phyloP scores from a whole-genome alignment of 768 basidiomycete genomes.

The Stropharia rugosoannulata region DNA sequence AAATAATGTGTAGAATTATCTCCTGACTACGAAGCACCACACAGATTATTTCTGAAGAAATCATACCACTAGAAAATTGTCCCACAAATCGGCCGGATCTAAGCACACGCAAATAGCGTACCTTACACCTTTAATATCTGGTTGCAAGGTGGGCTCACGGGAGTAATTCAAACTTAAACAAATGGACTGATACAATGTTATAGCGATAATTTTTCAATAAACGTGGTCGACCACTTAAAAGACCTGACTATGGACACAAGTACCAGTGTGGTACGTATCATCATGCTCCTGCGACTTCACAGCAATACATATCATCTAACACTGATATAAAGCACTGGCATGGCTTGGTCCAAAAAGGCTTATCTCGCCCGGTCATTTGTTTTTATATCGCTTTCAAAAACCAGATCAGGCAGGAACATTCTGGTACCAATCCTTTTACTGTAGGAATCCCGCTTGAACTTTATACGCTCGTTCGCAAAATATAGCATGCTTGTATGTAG shows the following conservation, averaged over 20 bases:
- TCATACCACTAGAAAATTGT: too few species aligned
- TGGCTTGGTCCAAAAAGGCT: constrained; percentile 1
- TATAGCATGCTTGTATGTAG: too few species aligned
- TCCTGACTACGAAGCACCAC: too few species aligned
- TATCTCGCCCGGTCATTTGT: constrained; percentile 34
- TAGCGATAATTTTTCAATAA: constrained; percentile 4
- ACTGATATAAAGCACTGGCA: constrained; percentile 5
- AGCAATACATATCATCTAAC: background rate
- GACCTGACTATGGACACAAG: constrained; percentile 1
- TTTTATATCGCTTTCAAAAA: constrained; percentile 35
- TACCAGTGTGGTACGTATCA: constrained; percentile 4
- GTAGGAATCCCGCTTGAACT: constrained; percentile 11
- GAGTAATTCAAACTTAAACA: background rate
- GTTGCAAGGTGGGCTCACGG: constrained; percentile 11
- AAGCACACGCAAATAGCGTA: too few species aligned
- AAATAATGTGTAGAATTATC: too few species aligned
- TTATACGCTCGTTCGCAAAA: too few species aligned
- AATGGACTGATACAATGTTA: background rate
- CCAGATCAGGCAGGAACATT: constrained; percentile 38
- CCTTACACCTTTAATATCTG: too few species aligned
- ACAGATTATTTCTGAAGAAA: too few species aligned
- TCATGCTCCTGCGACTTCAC: background rate
- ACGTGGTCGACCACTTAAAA: constrained; percentile 2
- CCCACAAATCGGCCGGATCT: too few species aligned
- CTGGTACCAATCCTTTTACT: constrained; percentile 36